phyloP scores from a whole-genome alignment of 768 basidiomycete genomes.

The Lactarius hatsudake region DNA sequence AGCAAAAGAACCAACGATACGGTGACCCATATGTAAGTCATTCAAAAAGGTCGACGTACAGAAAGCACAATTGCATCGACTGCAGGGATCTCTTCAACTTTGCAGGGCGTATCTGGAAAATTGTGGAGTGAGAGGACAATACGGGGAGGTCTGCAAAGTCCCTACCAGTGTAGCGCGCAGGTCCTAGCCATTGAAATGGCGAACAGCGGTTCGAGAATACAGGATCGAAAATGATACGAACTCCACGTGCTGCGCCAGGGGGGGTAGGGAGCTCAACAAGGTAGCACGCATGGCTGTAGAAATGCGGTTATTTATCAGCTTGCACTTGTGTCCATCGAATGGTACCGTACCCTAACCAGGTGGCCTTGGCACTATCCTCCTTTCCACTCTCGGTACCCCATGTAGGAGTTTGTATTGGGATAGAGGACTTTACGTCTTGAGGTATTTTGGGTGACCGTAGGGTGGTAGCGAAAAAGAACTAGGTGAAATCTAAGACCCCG shows the following conservation, averaged over 20 bases:
- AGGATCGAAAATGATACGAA: conserved; percentile 41
- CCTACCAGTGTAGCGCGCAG: conserved; percentile 36
- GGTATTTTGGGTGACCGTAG: conserved; percentile 11
- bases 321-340: not conserved
- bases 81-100: conserved; percentile 43
- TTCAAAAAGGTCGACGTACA: conserved; percentile 33
- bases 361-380: conserved; percentile 21
- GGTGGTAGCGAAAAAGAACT: conserved; percentile 2
- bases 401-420: conserved; percentile 16
- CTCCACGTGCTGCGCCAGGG: conserved; percentile 36
- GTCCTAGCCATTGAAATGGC: conserved; percentile 35
- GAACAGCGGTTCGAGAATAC: conserved; percentile 39
- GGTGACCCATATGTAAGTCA: not conserved
- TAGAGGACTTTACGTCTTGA: conserved; percentile 19
- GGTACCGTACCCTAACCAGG: conserved; percentile 23
- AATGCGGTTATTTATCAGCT: not conserved
- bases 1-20: not conserved
- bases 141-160: not conserved
- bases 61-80: conserved; percentile 50
- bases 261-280: conserved; percentile 39
- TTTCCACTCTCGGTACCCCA: conserved; percentile 17
- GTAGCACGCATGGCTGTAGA: conserved; percentile 39
- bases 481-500: not conserved
- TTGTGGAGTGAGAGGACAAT: not conserved
- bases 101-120: conserved; percentile 36